phyloP scores from a whole-genome alignment of 2,329 filamentous ascomycete genomes.

The Didymella segeticola region DNA sequence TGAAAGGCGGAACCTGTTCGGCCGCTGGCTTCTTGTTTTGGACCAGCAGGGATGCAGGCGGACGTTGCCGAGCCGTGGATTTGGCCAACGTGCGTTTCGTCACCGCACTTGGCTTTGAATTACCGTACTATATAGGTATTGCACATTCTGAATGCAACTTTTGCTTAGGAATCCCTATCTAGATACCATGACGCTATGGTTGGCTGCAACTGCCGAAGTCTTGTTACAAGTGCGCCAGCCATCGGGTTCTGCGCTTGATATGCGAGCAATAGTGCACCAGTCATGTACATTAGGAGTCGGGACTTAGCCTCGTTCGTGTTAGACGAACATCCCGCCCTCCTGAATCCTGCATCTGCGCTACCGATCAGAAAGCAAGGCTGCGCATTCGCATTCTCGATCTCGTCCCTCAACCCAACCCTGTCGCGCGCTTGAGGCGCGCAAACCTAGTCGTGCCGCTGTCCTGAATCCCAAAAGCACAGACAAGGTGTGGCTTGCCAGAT shows the following conservation, averaged over 20 bases:
- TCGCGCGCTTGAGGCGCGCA: not conserved
- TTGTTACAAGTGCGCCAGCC: not conserved
- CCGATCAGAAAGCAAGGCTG: conserved; percentile 14
- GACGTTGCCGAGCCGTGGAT: conserved; percentile 10
- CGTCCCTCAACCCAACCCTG: not conserved
- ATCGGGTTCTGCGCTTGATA: too few relatives aligned
- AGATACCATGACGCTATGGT: not conserved
- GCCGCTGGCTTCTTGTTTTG: conserved; percentile 5
- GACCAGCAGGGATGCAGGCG: conserved; percentile 5
- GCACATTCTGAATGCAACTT: not conserved
- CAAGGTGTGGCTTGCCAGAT: conserved; percentile 9
- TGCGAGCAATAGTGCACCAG: too few relatives aligned
- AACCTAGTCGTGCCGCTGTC: not conserved
- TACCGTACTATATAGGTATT: too few relatives aligned
- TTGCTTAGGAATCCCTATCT: not conserved
- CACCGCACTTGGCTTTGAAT: not conserved
- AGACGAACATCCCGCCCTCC: not conserved
- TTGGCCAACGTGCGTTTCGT: conserved; percentile 6
- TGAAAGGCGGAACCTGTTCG: conserved; percentile 5
- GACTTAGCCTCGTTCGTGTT: too few relatives aligned
- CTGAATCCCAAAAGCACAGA: not conserved
- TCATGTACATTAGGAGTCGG: too few relatives aligned
- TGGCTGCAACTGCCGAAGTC: not conserved
- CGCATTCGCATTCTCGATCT: not conserved
- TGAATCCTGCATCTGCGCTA: not conserved